Percentiles rank a stretch among this genome's conserved stretches.
These are phyloP conservation scores for Epichloe hybrida DNA, from an alignment of 2,329 filamentous ascomycete species.

Conservation along the genomic window DNA sequence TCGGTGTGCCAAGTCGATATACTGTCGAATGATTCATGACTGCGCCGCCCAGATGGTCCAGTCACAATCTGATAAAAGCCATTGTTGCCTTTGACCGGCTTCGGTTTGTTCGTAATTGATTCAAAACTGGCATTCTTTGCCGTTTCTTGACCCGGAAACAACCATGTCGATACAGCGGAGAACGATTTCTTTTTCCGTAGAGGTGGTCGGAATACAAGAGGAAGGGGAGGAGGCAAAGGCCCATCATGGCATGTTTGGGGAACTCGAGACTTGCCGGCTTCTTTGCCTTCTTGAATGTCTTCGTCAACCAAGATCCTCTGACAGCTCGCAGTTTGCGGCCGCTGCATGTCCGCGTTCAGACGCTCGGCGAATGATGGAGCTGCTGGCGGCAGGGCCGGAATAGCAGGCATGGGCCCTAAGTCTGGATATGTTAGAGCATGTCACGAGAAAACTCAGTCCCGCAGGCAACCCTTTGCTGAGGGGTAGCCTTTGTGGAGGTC, in stretches of 20 bases:
- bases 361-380: conserved; percentile 46
- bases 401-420: conserved; percentile 38
- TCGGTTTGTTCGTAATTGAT: conserved; percentile 41
- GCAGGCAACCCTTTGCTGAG: not conserved
- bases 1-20: conserved; percentile 37
- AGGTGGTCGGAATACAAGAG: conserved; percentile 44
- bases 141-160: conserved; percentile 31
- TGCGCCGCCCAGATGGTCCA: conserved; percentile 19
- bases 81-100: conserved; percentile 34
- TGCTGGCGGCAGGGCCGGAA: conserved; percentile 42
- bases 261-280: not conserved
- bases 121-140: conserved; percentile 30
- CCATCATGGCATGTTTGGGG: conserved; percentile 12
- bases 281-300: not conserved
- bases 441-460: not conserved
- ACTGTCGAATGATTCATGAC: conserved; percentile 33
- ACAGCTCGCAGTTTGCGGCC: conserved; percentile 18
- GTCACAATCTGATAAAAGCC: conserved; percentile 47
- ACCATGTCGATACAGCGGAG: conserved; percentile 46
- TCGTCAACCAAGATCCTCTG: conserved; percentile 10
- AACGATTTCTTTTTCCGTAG: conserved; percentile 55
- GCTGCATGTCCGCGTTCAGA: conserved; percentile 32
- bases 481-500: not conserved
- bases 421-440: conserved; percentile 17
- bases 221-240: conserved; percentile 40